These are phyloP conservation scores for Cucurbita ficifolia DNA, from an alignment of 306 rosid species.

Conservation along the genomic window DNA sequence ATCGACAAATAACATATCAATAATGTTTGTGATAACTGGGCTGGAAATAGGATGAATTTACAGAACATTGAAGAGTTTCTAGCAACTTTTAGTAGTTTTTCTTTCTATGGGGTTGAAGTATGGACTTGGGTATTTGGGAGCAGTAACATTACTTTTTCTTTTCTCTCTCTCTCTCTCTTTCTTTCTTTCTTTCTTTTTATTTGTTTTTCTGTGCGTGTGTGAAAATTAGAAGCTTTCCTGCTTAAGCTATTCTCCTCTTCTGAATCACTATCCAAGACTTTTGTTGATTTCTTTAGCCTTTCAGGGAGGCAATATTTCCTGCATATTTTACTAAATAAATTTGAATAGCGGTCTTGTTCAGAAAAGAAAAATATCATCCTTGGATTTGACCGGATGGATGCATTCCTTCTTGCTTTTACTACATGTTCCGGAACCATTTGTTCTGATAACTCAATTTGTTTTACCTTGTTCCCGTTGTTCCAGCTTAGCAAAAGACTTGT, in stretches of 20 bases:
- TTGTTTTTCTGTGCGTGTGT: not conserved
- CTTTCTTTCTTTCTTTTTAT: not conserved
- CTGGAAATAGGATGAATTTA: not conserved
- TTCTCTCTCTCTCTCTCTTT: not conserved
- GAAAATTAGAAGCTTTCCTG: not conserved
- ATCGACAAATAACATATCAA: not conserved
- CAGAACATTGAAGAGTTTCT: not conserved
- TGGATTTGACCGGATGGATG: not conserved
- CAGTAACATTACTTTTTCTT: not conserved
- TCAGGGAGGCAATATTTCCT: not conserved
- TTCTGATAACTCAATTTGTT: not conserved
- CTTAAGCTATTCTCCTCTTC: not conserved
- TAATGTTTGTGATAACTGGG: not conserved
- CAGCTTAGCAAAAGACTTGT: slow-evolving; percentile 75
- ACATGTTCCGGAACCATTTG: not conserved
- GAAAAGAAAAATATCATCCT: not conserved
- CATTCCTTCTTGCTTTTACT: not conserved
- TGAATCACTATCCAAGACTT: not conserved
- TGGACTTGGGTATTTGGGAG: not conserved
- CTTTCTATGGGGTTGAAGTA: not conserved
- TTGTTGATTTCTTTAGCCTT: not conserved
- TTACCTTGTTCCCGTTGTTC: slow-evolving; percentile 2
- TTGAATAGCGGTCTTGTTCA: not conserved
- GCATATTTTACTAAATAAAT: not conserved
- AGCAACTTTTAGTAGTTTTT: not conserved